Percentiles rank a stretch among this genome's conserved stretches.
These are phyloP conservation scores for Inga oerstediana DNA, from an alignment of 306 rosid genomes.

Conservation along the genomic window DNA sequence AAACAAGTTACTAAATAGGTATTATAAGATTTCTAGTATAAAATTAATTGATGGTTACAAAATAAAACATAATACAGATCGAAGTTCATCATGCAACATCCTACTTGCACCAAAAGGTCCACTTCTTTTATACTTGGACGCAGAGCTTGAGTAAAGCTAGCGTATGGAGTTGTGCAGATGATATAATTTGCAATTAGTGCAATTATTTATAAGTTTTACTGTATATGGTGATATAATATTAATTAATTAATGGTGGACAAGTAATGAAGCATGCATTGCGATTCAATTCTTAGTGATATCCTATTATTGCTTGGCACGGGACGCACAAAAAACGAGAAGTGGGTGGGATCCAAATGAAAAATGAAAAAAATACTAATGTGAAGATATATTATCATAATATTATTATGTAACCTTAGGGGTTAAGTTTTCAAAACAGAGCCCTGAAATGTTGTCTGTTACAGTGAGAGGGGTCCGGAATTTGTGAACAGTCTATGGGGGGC, in stretches of 20 bases:
- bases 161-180: background rate
- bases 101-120: background rate
- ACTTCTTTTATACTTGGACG: background rate
- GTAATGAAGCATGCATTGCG: background rate
- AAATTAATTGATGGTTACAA: background rate
- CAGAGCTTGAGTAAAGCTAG: background rate
- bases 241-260: background rate
- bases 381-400: too few relatives aligned
- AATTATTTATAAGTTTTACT: background rate
- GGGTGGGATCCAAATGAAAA: background rate
- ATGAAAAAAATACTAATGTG: background rate
- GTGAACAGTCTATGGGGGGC: background rate
- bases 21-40: too few relatives aligned
- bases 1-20: too few relatives aligned
- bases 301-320: background rate
- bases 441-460: background rate
- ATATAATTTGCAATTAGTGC: background rate
- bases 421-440: slow-evolving; percentile 18
- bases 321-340: background rate
- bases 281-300: too few relatives aligned
- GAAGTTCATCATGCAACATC: background rate
- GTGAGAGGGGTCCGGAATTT: slow-evolving; percentile 6
- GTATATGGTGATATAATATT: background rate
- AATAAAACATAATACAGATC: background rate
- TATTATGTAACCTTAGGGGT: slow-evolving; percentile 11